phyloP scores from a whole-genome alignment of 116 monocot species.

The Zostera marina region DNA sequence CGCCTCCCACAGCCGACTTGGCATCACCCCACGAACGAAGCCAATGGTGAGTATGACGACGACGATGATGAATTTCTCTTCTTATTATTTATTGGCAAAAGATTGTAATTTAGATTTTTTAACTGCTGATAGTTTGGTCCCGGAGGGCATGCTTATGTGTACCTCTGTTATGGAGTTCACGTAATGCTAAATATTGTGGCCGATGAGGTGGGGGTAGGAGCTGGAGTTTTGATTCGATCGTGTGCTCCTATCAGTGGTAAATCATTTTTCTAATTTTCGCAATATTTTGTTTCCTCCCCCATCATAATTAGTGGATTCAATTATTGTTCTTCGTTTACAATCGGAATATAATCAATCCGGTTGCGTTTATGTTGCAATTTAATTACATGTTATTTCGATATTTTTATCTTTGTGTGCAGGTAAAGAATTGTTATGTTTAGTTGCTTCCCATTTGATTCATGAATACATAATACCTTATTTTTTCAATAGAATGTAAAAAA shows the following conservation, averaged over 20 bases:
- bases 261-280: not conserved
- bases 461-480: too few relatives aligned
- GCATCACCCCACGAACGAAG: slow-evolving; percentile 67
- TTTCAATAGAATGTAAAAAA: too few relatives aligned
- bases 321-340: not conserved
- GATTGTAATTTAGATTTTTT: not conserved
- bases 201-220: slow-evolving; percentile 74
- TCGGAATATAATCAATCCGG: too few relatives aligned
- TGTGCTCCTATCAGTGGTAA: slow-evolving; percentile 74
- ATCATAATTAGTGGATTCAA: not conserved
- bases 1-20: slow-evolving; percentile 89
- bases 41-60: slow-evolving; percentile 40
- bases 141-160: slow-evolving; percentile 92
- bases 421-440: too few relatives aligned
- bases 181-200: slow-evolving; percentile 94
- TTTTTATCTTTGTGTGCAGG: too few relatives aligned
- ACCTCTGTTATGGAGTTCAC: slow-evolving; percentile 86
- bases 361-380: too few relatives aligned
- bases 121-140: slow-evolving; percentile 51
- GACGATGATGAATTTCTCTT: not conserved
- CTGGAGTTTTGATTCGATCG: slow-evolving; percentile 72
- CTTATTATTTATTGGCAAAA: slow-evolving; percentile 1
- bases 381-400: too few relatives aligned
- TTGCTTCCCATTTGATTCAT: too few relatives aligned
- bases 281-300: too few relatives aligned